These are phyloP conservation scores for Megacollybia platyphylla DNA, from an alignment of 1,284 basidiomycete genomes.

Conservation along the genomic window DNA sequence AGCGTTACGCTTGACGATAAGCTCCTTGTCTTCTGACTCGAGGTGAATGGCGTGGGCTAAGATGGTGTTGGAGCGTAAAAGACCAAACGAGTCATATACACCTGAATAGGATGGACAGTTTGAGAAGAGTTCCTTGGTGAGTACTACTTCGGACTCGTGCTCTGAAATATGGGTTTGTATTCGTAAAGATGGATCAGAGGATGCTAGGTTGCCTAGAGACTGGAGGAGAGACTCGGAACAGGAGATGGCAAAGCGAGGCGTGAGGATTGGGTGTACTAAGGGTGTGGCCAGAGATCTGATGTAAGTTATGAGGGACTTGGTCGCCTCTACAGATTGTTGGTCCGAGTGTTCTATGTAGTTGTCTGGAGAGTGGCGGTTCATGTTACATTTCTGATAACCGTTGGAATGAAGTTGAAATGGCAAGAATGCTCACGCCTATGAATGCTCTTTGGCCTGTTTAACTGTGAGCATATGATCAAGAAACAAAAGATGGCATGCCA, in stretches of 20 bases:
- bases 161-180: slow-evolving; percentile 95
- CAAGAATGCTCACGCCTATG: slow-evolving; percentile 48
- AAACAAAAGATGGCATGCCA: slow-evolving; percentile 27
- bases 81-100: slow-evolving; percentile 74
- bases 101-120: slow-evolving; percentile 49
- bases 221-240: slow-evolving; percentile 68
- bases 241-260: slow-evolving; percentile 93
- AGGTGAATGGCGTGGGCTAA: slow-evolving; percentile 88
- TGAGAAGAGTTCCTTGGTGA: slow-evolving; percentile 58
- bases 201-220: slow-evolving; percentile 49
- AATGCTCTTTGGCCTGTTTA: slow-evolving; percentile 74
- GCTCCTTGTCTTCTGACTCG: slow-evolving; percentile 55
- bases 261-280: slow-evolving; percentile 83
- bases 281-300: slow-evolving; percentile 41
- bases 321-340: slow-evolving; percentile 44
- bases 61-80: slow-evolving; percentile 74
- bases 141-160: slow-evolving; percentile 65
- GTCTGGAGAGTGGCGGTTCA: slow-evolving; percentile 69
- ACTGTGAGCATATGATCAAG: slow-evolving; percentile 3
- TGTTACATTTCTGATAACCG: slow-evolving; percentile 77
- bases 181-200: slow-evolving; percentile 42
- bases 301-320: slow-evolving; percentile 55
- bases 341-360: slow-evolving; percentile 65
- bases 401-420: background rate
- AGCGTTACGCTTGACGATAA: slow-evolving; percentile 56